Evolutionary conservation across 1,284 basidiomycete species (phyloP), one percentile per base, ranked within the genome.

Genomic region (Heterobasidion parviporum): DNA sequence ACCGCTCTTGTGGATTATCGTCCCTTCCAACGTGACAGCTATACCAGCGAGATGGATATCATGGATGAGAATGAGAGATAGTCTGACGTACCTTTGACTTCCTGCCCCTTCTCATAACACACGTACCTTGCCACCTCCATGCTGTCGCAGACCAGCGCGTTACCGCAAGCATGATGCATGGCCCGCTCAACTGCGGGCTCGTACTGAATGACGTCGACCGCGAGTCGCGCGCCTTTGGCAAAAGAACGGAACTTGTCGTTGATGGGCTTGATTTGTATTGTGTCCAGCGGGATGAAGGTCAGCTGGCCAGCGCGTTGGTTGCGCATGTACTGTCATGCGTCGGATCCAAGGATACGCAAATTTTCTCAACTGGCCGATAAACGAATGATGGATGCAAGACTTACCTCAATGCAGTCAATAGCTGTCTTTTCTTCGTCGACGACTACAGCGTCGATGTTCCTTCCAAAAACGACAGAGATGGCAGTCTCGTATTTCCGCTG

Each of bases 1-100:
- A 63, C 97, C 97, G 62, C 90, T 94, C 76, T 96, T 97, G 71
- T 99, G 97, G 54, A 99, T 98, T 56, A 99, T 78, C 0, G 95
- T 98, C 0, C 97, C 97, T 51, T 99, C 95, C 45, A 99, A 77
- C 0, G 97, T 96, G 9, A 99, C 96, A 57, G 95, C 95, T 97
- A 26, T 5, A 26, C 26, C 26, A 26, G 26, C 26, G 26, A 61
- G 9, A 26, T 56, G 14, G 5, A 50, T 50, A 43, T 48, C 41
- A 48, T 12, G 2, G 10, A 32, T 3, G 26, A 20, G 2, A 2
- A 34, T 18, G 38, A 51, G 10, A 35, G 9, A 32, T 26, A n/a
- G 26, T 26, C 26, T 26, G 10, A 65, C 80, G 48, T 58, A 94
- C 94, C 92, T 78, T 99, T 99, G 54, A 98, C 92, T 62, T 98